phyloP scores from a whole-genome alignment of 805 yeast genomes.

The Clavispora santaluciae region DNA sequence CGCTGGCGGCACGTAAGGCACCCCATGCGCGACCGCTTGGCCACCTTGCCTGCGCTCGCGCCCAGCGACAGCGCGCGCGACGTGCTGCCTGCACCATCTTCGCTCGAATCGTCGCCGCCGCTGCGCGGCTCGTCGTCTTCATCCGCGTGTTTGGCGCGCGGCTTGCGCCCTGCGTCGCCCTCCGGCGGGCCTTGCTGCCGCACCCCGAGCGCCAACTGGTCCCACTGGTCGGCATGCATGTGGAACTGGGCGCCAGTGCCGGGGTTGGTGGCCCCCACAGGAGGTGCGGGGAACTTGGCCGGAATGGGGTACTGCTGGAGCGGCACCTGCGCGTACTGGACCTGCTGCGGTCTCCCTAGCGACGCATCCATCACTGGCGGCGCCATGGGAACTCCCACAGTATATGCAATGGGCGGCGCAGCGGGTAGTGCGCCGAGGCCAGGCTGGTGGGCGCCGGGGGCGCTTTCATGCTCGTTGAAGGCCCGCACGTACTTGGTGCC shows the following conservation, averaged over 20 bases:
- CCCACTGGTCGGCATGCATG: slow-evolving; percentile 14
- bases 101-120: background rate
- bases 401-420: background rate
- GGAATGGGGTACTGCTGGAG: slow-evolving; percentile 7
- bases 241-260: slow-evolving; percentile 6
- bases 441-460: background rate
- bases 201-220: slow-evolving; percentile 8
- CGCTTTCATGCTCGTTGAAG: background rate
- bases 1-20: slow-evolving; percentile 75
- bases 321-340: slow-evolving; percentile 9
- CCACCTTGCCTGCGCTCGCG: slow-evolving; percentile 8
- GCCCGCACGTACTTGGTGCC: slow-evolving; percentile 2
- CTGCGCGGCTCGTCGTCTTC: background rate
- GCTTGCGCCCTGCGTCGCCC: background rate
- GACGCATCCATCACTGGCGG: background rate
- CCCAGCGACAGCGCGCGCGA: slow-evolving; percentile 1
- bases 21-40: slow-evolving; percentile 63
- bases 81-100: background rate
- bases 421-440: background rate
- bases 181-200: slow-evolving; percentile 2
- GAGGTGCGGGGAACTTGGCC: background rate
- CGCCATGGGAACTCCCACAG: background rate
- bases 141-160: background rate
- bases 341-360: background rate
- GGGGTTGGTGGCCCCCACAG: background rate